Percentiles rank a stretch among this genome's conserved stretches.
phyloP scores from a whole-genome alignment of 768 basidiomycete genomes.

The Russula vinacea region DNA sequence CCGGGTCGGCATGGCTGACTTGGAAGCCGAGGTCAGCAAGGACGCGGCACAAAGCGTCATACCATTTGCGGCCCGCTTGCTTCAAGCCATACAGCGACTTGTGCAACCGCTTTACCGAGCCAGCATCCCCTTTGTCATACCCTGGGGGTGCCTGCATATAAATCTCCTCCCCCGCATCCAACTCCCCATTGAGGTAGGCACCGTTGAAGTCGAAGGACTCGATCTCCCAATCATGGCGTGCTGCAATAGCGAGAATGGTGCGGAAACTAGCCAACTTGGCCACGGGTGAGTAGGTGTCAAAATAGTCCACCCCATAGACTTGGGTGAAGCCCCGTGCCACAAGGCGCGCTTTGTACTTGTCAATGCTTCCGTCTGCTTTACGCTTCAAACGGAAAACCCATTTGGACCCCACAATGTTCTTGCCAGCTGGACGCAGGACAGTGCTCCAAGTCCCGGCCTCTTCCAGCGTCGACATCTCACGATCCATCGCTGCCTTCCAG shows the following conservation, averaged over 20 bases:
- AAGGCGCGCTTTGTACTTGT: conserved; percentile 39
- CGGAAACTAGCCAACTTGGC: conserved; percentile 32
- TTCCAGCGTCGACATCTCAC: not conserved
- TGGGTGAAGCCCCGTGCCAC: conserved; percentile 45
- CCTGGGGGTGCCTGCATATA: not conserved
- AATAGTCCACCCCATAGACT: conserved; percentile 39
- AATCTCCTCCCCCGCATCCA: not conserved
- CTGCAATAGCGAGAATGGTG: conserved; percentile 34
- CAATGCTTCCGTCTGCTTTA: conserved; percentile 25
- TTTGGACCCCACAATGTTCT: conserved; percentile 28
- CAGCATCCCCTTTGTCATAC: not conserved
- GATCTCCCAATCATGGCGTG: conserved; percentile 4
- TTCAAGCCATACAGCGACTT: not conserved
- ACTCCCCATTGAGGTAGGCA: not conserved
- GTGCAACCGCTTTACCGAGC: not conserved
- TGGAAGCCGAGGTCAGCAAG: not conserved
- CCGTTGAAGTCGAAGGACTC: not conserved
- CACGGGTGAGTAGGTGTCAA: conserved; percentile 36
- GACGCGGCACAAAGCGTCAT: not conserved
- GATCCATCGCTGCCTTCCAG: not conserved
- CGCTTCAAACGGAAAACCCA: conserved; percentile 37
- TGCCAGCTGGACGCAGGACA: not conserved
- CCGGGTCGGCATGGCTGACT: not conserved
- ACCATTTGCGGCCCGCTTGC: not conserved
- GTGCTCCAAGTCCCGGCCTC: not conserved